Evolutionary conservation across 495 filamentous ascomycete species (phyloP).

Genomic region (Parmelia sp.): DNA sequence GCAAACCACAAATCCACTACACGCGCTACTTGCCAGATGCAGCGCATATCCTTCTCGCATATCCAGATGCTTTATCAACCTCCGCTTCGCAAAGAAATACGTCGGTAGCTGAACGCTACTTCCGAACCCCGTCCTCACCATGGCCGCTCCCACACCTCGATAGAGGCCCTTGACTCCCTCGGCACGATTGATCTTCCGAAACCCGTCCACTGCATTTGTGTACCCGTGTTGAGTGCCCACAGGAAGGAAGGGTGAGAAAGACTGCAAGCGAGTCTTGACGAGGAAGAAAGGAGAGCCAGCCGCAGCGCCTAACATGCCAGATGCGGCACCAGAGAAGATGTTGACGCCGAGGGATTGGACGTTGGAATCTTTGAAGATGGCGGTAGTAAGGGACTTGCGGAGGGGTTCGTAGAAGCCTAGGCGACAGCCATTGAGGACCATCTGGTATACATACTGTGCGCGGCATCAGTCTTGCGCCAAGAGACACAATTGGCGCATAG

Average conservation of each 20-base stretch:
- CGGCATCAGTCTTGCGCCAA: constrained; percentile 15
- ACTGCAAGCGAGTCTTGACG: constrained; percentile 95
- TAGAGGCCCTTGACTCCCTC: constrained; percentile 84
- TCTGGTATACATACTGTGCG: constrained; percentile 85
- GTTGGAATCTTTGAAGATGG: constrained; percentile 62
- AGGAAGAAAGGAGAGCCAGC: constrained; percentile 95
- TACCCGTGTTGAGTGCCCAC: constrained; percentile 96
- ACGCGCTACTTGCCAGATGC: constrained; percentile 82
- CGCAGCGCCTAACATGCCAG: constrained; percentile 83
- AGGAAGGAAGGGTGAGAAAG: constrained; percentile 86
- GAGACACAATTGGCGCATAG: not conserved
- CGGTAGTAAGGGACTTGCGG: constrained; percentile 56
- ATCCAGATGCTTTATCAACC: constrained; percentile 68
- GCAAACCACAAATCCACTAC: constrained; percentile 93
- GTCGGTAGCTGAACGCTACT: constrained; percentile 93
- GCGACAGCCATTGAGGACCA: constrained; percentile 91
- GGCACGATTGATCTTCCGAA: constrained; percentile 64
- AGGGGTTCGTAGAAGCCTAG: constrained; percentile 97
- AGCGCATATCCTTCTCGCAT: constrained; percentile 88
- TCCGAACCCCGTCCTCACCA: constrained; percentile 93
- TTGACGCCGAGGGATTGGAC: constrained; percentile 84
- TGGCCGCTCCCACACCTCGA: constrained; percentile 85
- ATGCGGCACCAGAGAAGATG: constrained; percentile 81
- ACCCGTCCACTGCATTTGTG: constrained; percentile 73
- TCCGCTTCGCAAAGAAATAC: constrained; percentile 95